Evolutionary conservation across 441 rosid species (phyloP).

Genomic region (Brassica balearica): DNA sequence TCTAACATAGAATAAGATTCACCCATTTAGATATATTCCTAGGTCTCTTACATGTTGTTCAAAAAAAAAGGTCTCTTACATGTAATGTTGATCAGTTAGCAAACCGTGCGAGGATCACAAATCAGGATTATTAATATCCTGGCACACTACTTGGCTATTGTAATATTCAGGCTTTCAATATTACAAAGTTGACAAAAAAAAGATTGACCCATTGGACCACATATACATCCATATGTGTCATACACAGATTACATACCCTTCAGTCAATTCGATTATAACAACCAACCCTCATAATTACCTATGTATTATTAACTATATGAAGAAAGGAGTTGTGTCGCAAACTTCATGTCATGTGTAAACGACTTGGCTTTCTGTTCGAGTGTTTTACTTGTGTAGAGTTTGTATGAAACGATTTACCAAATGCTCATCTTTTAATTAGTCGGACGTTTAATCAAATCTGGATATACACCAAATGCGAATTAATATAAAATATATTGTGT

Average conservation of each 20-base stretch:
- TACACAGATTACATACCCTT: background rate
- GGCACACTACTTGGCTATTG: too few relatives aligned
- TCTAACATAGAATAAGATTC: too few relatives aligned
- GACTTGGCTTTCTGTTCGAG: background rate
- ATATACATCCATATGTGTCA: background rate
- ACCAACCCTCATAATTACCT: constrained; percentile 1
- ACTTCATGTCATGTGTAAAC: background rate
- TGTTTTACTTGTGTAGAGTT: background rate
- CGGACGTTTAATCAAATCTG: background rate
- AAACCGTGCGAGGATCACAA: too few relatives aligned
- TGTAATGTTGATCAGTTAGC: too few relatives aligned
- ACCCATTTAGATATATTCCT: too few relatives aligned
- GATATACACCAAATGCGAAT: background rate
- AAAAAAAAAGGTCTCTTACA: too few relatives aligned
- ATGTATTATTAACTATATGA: background rate
- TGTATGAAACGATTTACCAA: background rate
- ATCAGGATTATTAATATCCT: too few relatives aligned
- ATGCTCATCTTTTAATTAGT: background rate
- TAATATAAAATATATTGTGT: background rate
- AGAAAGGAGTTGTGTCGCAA: background rate
- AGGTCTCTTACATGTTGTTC: too few relatives aligned
- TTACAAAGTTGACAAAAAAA: too few relatives aligned
- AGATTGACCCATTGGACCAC: constrained; percentile 16
- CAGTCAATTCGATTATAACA: background rate
- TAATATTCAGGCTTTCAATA: too few relatives aligned